Evolutionary conservation across 176 grass and related monocot genomes (phyloP).

Genomic region (Zea luxurians): DNA sequence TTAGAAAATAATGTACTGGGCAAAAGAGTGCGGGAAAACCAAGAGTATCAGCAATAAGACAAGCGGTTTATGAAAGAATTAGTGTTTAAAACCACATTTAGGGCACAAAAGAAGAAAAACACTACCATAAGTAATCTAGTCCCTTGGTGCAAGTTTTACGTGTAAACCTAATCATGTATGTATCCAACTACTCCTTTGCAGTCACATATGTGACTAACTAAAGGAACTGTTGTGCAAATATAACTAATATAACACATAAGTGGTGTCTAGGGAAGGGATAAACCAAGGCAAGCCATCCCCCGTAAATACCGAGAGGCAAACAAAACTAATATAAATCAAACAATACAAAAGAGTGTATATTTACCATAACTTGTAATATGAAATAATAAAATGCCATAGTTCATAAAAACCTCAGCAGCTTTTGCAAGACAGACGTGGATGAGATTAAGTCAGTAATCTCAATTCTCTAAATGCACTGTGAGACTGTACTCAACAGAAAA

Average conservation of each 20-base stretch:
- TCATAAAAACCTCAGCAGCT: background rate
- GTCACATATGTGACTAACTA: background rate
- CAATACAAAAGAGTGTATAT: background rate
- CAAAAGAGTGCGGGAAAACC: background rate
- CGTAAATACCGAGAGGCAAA: too few species aligned
- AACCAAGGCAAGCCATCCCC: too few species aligned
- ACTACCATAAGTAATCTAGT: background rate
- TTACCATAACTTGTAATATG: background rate
- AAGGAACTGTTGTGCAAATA: background rate
- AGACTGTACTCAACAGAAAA: background rate
- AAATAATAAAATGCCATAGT: background rate
- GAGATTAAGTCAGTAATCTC: background rate
- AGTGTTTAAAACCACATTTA: background rate
- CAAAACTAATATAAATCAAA: background rate
- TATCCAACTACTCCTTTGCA: conserved; percentile 5
- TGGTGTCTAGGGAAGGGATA: too few species aligned
- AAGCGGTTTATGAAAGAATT: background rate
- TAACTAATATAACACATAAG: background rate
- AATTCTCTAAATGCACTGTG: background rate
- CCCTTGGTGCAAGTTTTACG: background rate
- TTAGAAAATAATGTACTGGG: background rate
- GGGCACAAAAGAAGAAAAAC: background rate
- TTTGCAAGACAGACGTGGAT: background rate
- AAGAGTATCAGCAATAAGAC: background rate
- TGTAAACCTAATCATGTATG: background rate